Conservation (phyloP, 345 rosid species). For the Clarkia xantiana region DNA sequence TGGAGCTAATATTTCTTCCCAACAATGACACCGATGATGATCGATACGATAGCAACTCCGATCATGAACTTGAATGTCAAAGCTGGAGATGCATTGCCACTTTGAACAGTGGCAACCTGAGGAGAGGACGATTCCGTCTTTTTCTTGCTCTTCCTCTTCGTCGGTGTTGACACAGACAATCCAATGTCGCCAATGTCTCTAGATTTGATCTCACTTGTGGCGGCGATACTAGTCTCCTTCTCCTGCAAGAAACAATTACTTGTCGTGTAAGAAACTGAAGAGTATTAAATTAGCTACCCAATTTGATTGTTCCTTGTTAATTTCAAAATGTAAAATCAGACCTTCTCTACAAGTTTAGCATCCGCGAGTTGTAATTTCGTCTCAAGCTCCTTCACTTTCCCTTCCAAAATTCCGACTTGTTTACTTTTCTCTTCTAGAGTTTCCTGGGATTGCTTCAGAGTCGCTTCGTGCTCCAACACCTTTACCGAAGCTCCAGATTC, state of each 20-base stretch:
- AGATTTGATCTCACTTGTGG: constrained; percentile 43
- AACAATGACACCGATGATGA: constrained; percentile 56
- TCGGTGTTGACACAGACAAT: constrained; percentile 34
- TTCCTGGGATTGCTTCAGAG: constrained; percentile 42
- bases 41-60: constrained; percentile 61
- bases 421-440: constrained; percentile 57
- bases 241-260: constrained; percentile 22
- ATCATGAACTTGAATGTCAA: constrained; percentile 36
- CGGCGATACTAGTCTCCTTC: constrained; percentile 10
- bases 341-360: constrained; percentile 45
- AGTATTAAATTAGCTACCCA: background rate
- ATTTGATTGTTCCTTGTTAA: background rate
- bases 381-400: constrained; percentile 49
- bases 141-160: constrained; percentile 66
- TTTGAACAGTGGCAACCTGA: constrained; percentile 24
- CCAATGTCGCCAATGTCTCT: constrained; percentile 70
- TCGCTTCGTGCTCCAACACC: constrained; percentile 38
- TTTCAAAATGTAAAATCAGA: constrained; percentile 15
- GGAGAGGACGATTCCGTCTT: constrained; percentile 40
- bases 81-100: constrained; percentile 19
- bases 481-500: constrained; percentile 28
- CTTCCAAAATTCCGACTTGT: constrained; percentile 31
- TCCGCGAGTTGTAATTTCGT: constrained; percentile 50
- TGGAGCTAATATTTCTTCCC: constrained; percentile 61
- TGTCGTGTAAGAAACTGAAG: background rate